Conservation (phyloP, 352 stramenopile species). For the Pythium phragmiticola region DNA sequence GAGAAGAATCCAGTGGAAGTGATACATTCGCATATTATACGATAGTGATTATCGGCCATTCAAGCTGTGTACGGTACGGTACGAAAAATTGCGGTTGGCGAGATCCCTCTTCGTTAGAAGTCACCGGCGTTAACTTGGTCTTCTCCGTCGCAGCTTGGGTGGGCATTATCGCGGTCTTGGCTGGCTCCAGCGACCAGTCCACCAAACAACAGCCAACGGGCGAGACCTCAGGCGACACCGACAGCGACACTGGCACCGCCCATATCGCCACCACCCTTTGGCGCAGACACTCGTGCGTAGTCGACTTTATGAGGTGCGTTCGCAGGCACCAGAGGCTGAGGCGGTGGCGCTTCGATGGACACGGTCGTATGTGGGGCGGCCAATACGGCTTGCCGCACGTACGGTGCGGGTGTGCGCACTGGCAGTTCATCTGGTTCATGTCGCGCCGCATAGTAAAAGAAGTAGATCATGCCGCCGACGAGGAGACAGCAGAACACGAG, state of each 20-base stretch:
- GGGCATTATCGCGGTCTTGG: not conserved
- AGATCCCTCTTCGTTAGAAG: too few species aligned
- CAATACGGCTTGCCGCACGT: not conserved
- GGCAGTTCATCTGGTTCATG: constrained; percentile 2
- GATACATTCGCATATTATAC: too few species aligned
- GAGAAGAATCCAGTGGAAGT: too few species aligned
- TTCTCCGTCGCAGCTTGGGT: not conserved
- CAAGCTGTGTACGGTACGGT: too few species aligned
- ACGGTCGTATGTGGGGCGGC: not conserved
- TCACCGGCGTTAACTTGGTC: not conserved
- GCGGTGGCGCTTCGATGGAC: not conserved
- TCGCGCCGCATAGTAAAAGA: constrained; percentile 1
- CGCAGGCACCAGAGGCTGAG: not conserved
- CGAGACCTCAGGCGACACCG: constrained; percentile 6
- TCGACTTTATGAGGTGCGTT: constrained; percentile 3
- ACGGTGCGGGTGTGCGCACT: constrained; percentile 1
- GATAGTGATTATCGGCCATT: too few species aligned
- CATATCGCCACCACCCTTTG: not conserved
- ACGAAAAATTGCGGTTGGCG: too few species aligned
- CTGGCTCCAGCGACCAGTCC: constrained; percentile 10
- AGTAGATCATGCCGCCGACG: constrained; percentile 3
- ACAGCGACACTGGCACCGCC: constrained; percentile 6
- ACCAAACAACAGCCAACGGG: constrained; percentile 7
- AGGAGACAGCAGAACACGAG: constrained; percentile 8
- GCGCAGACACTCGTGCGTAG: constrained; percentile 2